Conservation (phyloP, 2,329 filamentous ascomycete species). For the Colletotrichum plurivorum region DNA sequence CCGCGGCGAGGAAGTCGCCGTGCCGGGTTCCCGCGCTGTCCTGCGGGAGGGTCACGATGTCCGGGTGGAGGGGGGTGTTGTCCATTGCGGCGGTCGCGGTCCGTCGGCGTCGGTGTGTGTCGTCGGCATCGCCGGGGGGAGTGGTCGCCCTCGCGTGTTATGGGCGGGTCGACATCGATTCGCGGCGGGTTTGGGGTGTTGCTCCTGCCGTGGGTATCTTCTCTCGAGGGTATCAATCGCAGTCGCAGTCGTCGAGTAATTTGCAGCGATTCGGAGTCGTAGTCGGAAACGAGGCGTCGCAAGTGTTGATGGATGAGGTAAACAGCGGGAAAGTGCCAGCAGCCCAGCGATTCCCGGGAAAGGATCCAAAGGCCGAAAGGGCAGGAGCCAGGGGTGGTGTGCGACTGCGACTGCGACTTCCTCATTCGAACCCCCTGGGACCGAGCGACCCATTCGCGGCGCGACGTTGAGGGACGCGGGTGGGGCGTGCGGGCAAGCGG, state of each 20-base stretch:
- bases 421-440: neutral
- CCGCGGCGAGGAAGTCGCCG: slow-evolving; percentile 38
- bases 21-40: slow-evolving; percentile 20
- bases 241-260: too few relatives aligned
- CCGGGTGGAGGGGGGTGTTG: slow-evolving; percentile 38
- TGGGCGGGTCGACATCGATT: slow-evolving; percentile 10
- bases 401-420: neutral
- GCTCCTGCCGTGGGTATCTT: neutral
- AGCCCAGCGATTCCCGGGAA: neutral
- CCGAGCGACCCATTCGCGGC: slow-evolving; percentile 9
- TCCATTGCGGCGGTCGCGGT: slow-evolving; percentile 30
- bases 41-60: slow-evolving; percentile 19
- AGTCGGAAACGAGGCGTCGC: neutral
- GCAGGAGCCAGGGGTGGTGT: neutral
- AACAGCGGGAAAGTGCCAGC: neutral
- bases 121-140: neutral
- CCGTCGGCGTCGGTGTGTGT: slow-evolving; percentile 10
- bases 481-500: neutral
- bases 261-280: neutral
- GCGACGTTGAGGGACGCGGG: neutral
- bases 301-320: neutral
- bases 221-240: too few relatives aligned
- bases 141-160: slow-evolving; percentile 4
- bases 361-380: neutral
- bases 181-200: neutral